phyloP scores from a whole-genome alignment of 441 rosid species.

The Adansonia madagascariensis region DNA sequence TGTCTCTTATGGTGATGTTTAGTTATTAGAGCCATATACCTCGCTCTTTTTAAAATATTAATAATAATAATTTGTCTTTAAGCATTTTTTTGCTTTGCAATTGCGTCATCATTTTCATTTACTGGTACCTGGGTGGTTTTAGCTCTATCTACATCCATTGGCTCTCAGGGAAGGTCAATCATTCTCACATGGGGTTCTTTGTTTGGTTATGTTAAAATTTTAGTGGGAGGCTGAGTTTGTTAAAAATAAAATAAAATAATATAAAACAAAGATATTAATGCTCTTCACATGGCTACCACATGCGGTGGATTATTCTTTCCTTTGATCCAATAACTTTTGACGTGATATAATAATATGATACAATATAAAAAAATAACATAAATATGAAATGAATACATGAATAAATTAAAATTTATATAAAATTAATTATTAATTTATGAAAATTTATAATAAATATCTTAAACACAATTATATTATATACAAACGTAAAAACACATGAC shows the following conservation, averaged over 20 bases:
- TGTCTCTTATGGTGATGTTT: conserved; percentile 17
- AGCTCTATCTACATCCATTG: conserved; percentile 35
- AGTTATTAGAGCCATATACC: not conserved
- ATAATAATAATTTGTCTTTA: not conserved
- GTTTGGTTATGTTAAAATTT: conserved; percentile 30
- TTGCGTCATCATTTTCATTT: conserved; percentile 20
- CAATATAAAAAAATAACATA: too few species aligned
- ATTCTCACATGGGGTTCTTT: conserved; percentile 55
- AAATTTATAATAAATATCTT: too few species aligned
- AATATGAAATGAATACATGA: too few species aligned
- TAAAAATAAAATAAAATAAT: not conserved
- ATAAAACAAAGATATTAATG: not conserved
- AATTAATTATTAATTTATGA: too few species aligned
- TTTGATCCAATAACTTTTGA: not conserved
- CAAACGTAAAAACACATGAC: too few species aligned
- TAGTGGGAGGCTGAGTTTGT: conserved; percentile 41
- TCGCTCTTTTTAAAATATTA: too few species aligned
- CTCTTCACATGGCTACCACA: conserved; percentile 59
- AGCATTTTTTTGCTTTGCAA: conserved; percentile 8
- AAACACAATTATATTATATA: too few species aligned
- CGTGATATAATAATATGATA: too few species aligned
- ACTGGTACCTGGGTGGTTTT: conserved; percentile 22
- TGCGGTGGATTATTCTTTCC: conserved; percentile 26
- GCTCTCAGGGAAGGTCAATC: conserved; percentile 35
- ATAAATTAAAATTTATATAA: too few species aligned